Evolutionary conservation across 106 monocot species (phyloP), one percentile per base, ranked within the genome.

Genomic region (Dioscorea zingiberensis): DNA sequence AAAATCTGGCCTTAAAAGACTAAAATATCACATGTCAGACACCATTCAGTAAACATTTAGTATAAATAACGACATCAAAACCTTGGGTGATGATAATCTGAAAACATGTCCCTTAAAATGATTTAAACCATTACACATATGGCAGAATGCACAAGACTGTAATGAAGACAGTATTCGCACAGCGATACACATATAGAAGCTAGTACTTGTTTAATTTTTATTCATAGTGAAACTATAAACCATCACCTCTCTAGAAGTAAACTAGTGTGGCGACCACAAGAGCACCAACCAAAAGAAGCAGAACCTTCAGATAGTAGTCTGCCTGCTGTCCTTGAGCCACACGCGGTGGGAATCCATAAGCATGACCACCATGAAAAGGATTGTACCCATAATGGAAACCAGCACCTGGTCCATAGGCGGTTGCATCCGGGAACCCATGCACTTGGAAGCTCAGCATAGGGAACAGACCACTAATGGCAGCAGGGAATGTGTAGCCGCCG

Each of bases 401-500:
- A 16, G 76, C 82, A 55, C 62, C 72, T 1, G 72, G 73, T 17
- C 79, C 82, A 76, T 82, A 79, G 16, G 82, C 70, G 32, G 62
- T 54, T 5, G 79, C 76, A 63, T 83, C 77, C 2, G 78, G 82
- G 59, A 87, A 79, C 16, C 82, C 82, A 48, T 87, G 86, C 56
- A 87, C 82, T 21, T 82, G 76, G 54, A 82, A 87, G 69, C 71
- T 87, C 21, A 87, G 59, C 64, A 82, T 55, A 1, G 86, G 79
- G 55, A 83, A 76, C 22, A 87, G 60, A n/a, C 82, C 86, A 46
- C 79, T 76, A 71, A 87, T 71, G 27, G 80, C 83, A 14, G 86
- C 78, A 19, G 83, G 80, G 74, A 87, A 83, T 3, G 83, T 87
- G 47, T 70, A 87, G 63, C 80, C 80, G 32, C 83, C 87, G 38